Evolutionary conservation across 345 rosid genomes (phyloP), one percentile per base, ranked within the genome.

Genomic region (Ceriops zippeliana): DNA sequence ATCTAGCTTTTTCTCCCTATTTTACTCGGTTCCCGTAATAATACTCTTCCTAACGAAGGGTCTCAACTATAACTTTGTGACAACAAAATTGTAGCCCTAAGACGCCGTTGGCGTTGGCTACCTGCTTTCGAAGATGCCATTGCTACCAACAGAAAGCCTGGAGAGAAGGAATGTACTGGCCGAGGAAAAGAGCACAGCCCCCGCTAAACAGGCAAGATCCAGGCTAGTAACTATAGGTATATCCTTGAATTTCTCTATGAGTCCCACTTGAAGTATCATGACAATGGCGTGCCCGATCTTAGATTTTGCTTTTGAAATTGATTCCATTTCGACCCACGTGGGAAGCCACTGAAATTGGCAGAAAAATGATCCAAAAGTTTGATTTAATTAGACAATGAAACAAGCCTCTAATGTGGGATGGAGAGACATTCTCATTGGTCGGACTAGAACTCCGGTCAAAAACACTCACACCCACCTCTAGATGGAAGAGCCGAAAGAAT

Each of bases 181-280:
- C 0, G 96, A 85, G 62, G 86, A 85, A 69, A 83, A 19, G 8
- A 89, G 52, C 32, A 89, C 65, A 1, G 90, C 84, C 60, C 85
- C 96, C 2, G 91, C 87, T 63, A 89, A 87, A 58, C 91, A 86
- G 28, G 86, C 91, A 2, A 91, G 82, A 76, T 91, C 96, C 70
- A 84, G 59, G 69, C 86, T 71, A 10, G 81, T 85, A 15, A 71
- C 69, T 37, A 86, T 26, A 17, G 91, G 90, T 54, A 83, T 51
- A 28, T 70, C 79, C 71, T 70, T 78, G 83, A 91, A 89, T 73
- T 86, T 89, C 67, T 86, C 91, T 63, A 87, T 35, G 78, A 89
- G 68, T 59, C 89, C 96, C 59, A 82, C 96, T 65, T 89, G 96
- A 67, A 91, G 87, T 63, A 85, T 80, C 87, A 87, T 86, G 80